Evolutionary conservation across 2,329 filamentous ascomycete genomes (phyloP), one percentile per base, ranked within the genome.

Genomic region (Pseudogymnoascus sp.): DNA sequence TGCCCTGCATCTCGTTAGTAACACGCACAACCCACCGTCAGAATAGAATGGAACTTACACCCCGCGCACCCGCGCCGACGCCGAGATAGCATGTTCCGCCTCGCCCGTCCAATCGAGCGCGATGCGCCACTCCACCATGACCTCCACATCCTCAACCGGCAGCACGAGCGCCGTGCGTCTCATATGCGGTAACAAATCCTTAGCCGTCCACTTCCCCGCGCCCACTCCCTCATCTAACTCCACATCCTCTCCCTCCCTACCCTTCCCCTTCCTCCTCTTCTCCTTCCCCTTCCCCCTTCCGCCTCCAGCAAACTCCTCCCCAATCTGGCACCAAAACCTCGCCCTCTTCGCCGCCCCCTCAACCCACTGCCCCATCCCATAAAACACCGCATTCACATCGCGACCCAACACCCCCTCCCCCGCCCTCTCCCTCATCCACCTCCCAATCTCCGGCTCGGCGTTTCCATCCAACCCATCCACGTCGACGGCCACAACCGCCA

Each of bases 21-120:
- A 28, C 9, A 23, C 3, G 23, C 9, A 37, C 58, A 41, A 63
- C 0, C 28, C 43, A 28, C 11, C 28, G 23, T 18, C 43, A 33
- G 31, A 25, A 25, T 18, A 25, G 37, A 31, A 43, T 16, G 16
- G 61, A 16, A 82, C 86, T 81, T 74, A 90, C 87, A 90, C 82
- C 83, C 6, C 76, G 78, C 0, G 87, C 41, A 86, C 75, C 4
- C 82, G 81, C 1, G 85, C 75, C 65, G 83, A 71, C 9, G 87
- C 76, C 4, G 75, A 75, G 14, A 90, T 73, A 49, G 77, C 77
- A 67, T 82, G 89, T 68, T 82, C 81, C 4, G 85, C 87, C 70
- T 90, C 88, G 5, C 88, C 88, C 0, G 87, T 87, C 88, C 87
- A 90, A 72, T 90, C 88, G 69, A 90, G 89, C 1, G 75, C 74